A percentile compares a stretch with the other conserved stretches of the same genome.
phyloP scores from a whole-genome alignment of 2,329 filamentous ascomycete species.

The Arthrinium puccinioides region DNA sequence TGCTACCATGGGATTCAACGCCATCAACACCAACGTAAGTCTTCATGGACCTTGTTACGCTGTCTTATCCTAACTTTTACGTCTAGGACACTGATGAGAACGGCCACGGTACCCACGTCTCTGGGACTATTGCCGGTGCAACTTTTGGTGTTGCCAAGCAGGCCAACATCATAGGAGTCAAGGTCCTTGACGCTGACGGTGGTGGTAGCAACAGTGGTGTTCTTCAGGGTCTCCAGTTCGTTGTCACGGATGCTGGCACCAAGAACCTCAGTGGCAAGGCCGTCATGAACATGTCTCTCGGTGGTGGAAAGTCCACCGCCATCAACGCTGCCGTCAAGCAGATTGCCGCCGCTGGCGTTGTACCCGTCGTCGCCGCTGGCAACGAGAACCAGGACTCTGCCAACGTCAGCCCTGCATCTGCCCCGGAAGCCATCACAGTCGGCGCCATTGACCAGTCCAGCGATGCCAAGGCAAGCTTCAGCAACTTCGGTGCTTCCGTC shows the following conservation, averaged over 20 bases:
- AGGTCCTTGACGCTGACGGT: slow-evolving; percentile 48
- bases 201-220: slow-evolving; percentile 43
- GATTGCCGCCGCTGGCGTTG: slow-evolving; percentile 41
- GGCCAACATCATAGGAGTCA: slow-evolving; percentile 48
- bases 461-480: slow-evolving; percentile 44
- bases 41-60: not conserved
- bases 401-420: slow-evolving; percentile 46
- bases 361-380: slow-evolving; percentile 53
- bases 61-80: not conserved
- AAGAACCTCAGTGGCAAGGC: slow-evolving; percentile 40
- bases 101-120: slow-evolving; percentile 58
- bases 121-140: slow-evolving; percentile 52
- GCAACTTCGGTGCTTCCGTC: slow-evolving; percentile 48
- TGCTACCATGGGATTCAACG: slow-evolving; percentile 45
- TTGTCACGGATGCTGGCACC: slow-evolving; percentile 36
- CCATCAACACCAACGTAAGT: slow-evolving; percentile 38
- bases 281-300: slow-evolving; percentile 59
- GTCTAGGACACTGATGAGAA: slow-evolving; percentile 40
- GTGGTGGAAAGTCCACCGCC: slow-evolving; percentile 38
- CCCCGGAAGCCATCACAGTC: slow-evolving; percentile 50
- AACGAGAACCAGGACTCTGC: slow-evolving; percentile 47
- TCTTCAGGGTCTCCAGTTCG: slow-evolving; percentile 53
- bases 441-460: slow-evolving; percentile 47
- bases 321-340: slow-evolving; percentile 49
- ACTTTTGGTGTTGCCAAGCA: slow-evolving; percentile 58